Evolutionary conservation across 2,329 filamentous ascomycete genomes (phyloP).

Genomic region (Amylocarpus encephaloides): DNA sequence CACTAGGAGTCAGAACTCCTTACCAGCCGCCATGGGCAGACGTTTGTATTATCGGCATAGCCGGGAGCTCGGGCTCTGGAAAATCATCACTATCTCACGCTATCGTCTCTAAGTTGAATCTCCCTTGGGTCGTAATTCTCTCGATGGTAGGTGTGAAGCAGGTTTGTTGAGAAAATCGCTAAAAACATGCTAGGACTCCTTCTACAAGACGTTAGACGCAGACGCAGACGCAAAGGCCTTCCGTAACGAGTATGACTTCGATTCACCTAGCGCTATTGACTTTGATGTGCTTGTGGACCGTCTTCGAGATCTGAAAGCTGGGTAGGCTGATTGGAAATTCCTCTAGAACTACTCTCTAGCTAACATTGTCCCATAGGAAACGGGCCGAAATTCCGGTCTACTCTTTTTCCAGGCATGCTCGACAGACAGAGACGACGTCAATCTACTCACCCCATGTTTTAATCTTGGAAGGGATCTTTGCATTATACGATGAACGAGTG

Average conservation of each 20-base stretch:
- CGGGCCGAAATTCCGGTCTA: slow-evolving; percentile 90
- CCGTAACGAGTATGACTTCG: slow-evolving; percentile 90
- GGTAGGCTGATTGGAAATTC: slow-evolving; percentile 46
- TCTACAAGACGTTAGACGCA: slow-evolving; percentile 82
- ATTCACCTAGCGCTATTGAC: slow-evolving; percentile 88
- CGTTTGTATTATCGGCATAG: slow-evolving; percentile 92
- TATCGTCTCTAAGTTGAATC: slow-evolving; percentile 80
- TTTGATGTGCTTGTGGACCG: slow-evolving; percentile 82
- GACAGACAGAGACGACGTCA: slow-evolving; percentile 70
- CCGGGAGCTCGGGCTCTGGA: slow-evolving; percentile 87
- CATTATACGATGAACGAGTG: slow-evolving; percentile 80
- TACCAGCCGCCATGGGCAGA: slow-evolving; percentile 96
- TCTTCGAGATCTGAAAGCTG: slow-evolving; percentile 79
- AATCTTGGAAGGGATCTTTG: slow-evolving; percentile 93
- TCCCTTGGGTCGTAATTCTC: slow-evolving; percentile 96
- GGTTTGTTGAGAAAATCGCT: slow-evolving; percentile 20
- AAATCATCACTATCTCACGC: slow-evolving; percentile 93
- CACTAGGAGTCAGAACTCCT: slow-evolving; percentile 42
- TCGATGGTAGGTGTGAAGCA: slow-evolving; percentile 65
- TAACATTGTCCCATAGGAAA: slow-evolving; percentile 46
- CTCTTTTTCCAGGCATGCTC: slow-evolving; percentile 86
- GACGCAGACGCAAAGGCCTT: slow-evolving; percentile 79
- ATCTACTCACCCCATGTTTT: slow-evolving; percentile 96
- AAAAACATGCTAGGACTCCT: slow-evolving; percentile 65
- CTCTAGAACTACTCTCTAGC: neutral